phyloP scores from a whole-genome alignment of 75 land plant species.

The Sequoiadendron giganteum region DNA sequence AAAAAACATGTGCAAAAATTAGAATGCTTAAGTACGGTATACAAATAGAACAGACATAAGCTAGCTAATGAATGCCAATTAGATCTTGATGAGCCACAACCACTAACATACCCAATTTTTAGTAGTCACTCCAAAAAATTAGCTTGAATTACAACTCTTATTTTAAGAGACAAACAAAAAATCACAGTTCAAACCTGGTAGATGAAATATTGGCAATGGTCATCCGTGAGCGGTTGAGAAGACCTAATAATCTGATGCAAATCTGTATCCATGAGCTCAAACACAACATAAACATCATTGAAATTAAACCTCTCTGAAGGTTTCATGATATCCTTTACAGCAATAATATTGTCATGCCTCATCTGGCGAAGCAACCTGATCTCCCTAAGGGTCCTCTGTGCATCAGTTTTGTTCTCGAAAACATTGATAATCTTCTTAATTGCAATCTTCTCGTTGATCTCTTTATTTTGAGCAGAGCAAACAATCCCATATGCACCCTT shows the following conservation, averaged over 20 bases:
- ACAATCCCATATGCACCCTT: conserved; percentile 79
- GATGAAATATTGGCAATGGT: conserved; percentile 69
- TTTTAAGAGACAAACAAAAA: background rate
- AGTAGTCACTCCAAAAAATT: background rate
- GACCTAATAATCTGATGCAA: conserved; percentile 67
- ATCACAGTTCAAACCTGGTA: conserved; percentile 40
- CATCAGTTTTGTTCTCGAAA: conserved; percentile 72
- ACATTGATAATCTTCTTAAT: conserved; percentile 78
- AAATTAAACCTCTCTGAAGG: conserved; percentile 46
- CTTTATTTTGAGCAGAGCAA: conserved; percentile 61
- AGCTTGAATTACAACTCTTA: background rate
- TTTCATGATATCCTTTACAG: conserved; percentile 77
- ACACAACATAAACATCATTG: conserved; percentile 42
- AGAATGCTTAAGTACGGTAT: background rate
- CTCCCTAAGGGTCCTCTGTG: conserved; percentile 72
- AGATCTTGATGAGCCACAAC: background rate
- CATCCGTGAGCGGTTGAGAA: conserved; percentile 60
- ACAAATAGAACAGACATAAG: background rate
- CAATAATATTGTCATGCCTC: conserved; percentile 71
- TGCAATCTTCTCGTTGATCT: conserved; percentile 64
- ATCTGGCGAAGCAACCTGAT: conserved; percentile 58
- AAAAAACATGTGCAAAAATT: background rate
- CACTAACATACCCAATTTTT: background rate
- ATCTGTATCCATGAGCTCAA: conserved; percentile 73
- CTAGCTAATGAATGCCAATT: background rate